Percentiles rank a stretch among this genome's conserved stretches.
Conservation (phyloP, 192 early-diverging fungal genomes). For the Backusella tuberculispora region DNA sequence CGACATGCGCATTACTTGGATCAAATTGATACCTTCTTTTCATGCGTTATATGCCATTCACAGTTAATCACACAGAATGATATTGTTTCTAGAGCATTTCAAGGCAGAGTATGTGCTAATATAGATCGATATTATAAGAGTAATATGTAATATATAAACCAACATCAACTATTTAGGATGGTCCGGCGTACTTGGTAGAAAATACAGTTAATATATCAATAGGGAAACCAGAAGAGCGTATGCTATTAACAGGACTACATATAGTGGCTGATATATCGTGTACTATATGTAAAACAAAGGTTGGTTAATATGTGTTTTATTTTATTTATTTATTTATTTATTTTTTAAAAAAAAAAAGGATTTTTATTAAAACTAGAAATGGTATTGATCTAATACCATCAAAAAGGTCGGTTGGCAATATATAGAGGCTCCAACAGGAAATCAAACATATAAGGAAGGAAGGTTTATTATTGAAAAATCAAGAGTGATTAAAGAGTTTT, state of each 20-base stretch:
- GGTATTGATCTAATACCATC: background rate
- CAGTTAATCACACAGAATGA: conserved; percentile 59
- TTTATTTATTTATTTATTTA: too few species aligned
- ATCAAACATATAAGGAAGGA: conserved; percentile 63
- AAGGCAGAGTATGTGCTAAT: conserved; percentile 25
- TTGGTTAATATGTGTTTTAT: background rate
- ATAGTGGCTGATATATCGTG: conserved; percentile 61
- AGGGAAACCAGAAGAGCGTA: conserved; percentile 58
- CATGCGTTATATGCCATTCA: conserved; percentile 57
- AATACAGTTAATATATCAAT: conserved; percentile 53
- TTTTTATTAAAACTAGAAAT: background rate
- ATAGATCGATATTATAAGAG: background rate
- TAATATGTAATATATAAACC: background rate
- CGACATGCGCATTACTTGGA: conserved; percentile 51
- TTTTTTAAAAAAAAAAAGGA: background rate
- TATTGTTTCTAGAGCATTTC: conserved; percentile 58
- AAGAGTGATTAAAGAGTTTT: conserved; percentile 56
- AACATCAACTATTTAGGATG: conserved; percentile 35
- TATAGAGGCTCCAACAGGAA: conserved; percentile 55
- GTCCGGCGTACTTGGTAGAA: conserved; percentile 59
- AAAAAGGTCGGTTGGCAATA: conserved; percentile 61
- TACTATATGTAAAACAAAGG: conserved; percentile 48
- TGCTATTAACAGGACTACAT: conserved; percentile 61
- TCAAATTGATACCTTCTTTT: conserved; percentile 49
- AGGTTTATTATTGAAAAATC: conserved; percentile 60